A percentile compares a stretch with the other conserved stretches of the same genome.
These are phyloP conservation scores for Apiospora pterosperma DNA, from an alignment of 2,329 filamentous ascomycete genomes.

Conservation along the genomic window DNA sequence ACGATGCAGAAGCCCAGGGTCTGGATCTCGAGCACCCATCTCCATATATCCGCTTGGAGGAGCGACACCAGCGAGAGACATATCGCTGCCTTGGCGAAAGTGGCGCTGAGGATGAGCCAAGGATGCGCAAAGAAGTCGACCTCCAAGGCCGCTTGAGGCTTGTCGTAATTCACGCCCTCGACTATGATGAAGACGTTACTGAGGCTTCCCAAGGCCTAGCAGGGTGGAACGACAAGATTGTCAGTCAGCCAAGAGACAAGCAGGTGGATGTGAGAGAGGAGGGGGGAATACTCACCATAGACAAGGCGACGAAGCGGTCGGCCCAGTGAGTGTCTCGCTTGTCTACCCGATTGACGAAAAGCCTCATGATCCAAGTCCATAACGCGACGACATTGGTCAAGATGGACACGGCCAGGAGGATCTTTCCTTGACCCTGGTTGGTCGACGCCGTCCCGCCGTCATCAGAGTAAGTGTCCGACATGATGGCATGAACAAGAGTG, in stretches of 20 bases:
- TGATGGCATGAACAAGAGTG: background rate
- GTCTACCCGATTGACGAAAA: slow-evolving; percentile 24
- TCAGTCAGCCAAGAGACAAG: background rate
- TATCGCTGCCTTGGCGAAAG: slow-evolving; percentile 34
- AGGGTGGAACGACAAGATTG: background rate
- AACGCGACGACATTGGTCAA: slow-evolving; percentile 29
- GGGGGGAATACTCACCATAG: slow-evolving; percentile 23
- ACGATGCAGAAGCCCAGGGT: slow-evolving; percentile 24
- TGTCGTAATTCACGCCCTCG: slow-evolving; percentile 23
- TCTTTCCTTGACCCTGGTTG: background rate
- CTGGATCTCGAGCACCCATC: slow-evolving; percentile 21
- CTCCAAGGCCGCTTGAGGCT: slow-evolving; percentile 24
- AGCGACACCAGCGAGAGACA: slow-evolving; percentile 30
- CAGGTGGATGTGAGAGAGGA: background rate
- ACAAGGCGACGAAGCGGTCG: slow-evolving; percentile 31
- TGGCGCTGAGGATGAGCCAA: slow-evolving; percentile 32
- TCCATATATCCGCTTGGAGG: slow-evolving; percentile 8
- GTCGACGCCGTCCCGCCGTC: background rate
- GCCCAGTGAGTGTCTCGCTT: slow-evolving; percentile 24
- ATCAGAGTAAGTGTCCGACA: background rate
- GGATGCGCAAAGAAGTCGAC: slow-evolving; percentile 33
- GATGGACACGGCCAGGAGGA: slow-evolving; percentile 32
- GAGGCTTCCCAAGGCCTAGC: slow-evolving; percentile 29
- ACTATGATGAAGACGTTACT: slow-evolving; percentile 32
- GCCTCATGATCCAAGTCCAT: slow-evolving; percentile 29